Evolutionary conservation across 306 rosid genomes (phyloP), one percentile per base, ranked within the genome.

Genomic region (Quercus wislizeni): DNA sequence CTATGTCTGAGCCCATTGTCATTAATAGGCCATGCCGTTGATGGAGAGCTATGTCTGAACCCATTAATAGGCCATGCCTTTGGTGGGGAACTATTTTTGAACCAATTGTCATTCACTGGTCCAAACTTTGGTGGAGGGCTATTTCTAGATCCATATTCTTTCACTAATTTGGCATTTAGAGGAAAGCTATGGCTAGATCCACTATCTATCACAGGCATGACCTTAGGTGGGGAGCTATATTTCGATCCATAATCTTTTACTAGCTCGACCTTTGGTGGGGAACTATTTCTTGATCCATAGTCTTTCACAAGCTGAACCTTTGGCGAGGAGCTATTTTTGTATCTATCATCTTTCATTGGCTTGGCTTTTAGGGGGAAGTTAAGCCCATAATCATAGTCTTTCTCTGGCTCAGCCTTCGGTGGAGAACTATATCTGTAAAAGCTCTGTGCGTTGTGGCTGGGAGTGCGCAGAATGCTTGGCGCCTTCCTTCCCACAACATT

Each of bases 381-480:
- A 30, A 58, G 46, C n/a, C 33, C 15, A 49, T 76, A 67, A 35
- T 35, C 13, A 78, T 68, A 52, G 35, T 72, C 52, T 41, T 31
- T 79, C 65, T 85, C 81, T 7, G 19, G 86, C 67, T 85, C 83
- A 0, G 13, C 82, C 20, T 54, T 67, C 7, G 46, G 46, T 8
- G 46, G 46, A 41, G 74, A 75, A 43, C 79, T 79, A 0, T 79
- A 41, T 41, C 46, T 41, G 46, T 41, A 7, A 41, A 8, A 31
- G 8, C 74, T 74, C 10, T 41, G 76, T 18, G 83, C 33, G 17
- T 56, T 63, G 3, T 27, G 77, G 25, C 18, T 61, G 25, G 70
- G 77, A 17, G 75, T 23, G 55, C 76, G 35, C 30, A 55, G 62
- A 51, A 12, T 2, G 55, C 17, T 13, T 25, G 78, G 78, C 35